Percentiles rank a stretch among this genome's conserved stretches.
Evolutionary conservation across 2,329 filamentous ascomycete species (phyloP).

Genomic region (Diaporthe humulicola): DNA sequence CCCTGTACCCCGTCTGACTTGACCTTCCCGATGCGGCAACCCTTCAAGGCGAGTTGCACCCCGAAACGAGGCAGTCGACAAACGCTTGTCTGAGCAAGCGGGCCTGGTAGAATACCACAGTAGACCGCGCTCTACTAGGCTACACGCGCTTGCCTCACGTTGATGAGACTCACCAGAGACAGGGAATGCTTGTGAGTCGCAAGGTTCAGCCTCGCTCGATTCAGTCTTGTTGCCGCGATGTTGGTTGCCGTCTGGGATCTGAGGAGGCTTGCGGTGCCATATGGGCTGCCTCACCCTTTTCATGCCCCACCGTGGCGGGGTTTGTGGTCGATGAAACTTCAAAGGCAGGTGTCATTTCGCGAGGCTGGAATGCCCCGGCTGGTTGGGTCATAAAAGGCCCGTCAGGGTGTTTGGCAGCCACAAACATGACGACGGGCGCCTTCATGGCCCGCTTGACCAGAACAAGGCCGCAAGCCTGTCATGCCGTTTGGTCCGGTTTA

Average conservation of each 20-base stretch:
- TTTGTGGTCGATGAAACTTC: slow-evolving; percentile 12
- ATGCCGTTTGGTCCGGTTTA: slow-evolving; percentile 11
- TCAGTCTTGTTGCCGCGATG: slow-evolving; percentile 13
- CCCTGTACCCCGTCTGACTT: not conserved
- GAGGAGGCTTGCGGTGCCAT: slow-evolving; percentile 2
- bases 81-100: not conserved
- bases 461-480: slow-evolving; percentile 19
- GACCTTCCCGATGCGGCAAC: slow-evolving; percentile 34
- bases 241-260: not conserved
- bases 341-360: slow-evolving; percentile 21
- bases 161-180: slow-evolving; percentile 14
- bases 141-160: slow-evolving; percentile 25
- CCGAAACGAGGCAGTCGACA: slow-evolving; percentile 15
- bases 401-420: not conserved
- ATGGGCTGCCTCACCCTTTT: slow-evolving; percentile 31
- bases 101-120: not conserved
- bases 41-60: slow-evolving; percentile 3
- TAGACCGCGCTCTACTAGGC: slow-evolving; percentile 27
- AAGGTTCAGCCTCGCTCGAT: slow-evolving; percentile 28
- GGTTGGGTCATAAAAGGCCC: not conserved
- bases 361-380: not conserved
- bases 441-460: slow-evolving; percentile 17
- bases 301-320: slow-evolving; percentile 17
- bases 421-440: not conserved
- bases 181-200: slow-evolving; percentile 28